Evolutionary conservation across 345 rosid species (phyloP), one percentile per base, ranked within the genome.

Genomic region (Excoecaria agallocha): DNA sequence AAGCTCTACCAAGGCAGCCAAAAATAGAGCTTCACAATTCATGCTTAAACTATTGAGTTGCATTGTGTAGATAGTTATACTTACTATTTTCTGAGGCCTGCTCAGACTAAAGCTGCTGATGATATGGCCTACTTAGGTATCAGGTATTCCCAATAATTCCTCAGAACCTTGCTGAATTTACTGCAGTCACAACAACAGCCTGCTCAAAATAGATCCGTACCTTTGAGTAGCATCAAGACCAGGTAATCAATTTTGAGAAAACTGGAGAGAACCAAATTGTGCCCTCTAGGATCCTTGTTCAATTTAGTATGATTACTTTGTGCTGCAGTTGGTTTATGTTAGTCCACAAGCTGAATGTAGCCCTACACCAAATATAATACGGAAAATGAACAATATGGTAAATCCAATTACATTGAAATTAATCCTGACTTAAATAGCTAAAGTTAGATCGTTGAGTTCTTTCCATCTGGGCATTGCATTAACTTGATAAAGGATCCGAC

Each of bases 141-240:
- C 43, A 38, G n/a, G 49, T 62, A 35, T 58, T 38, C 51, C 55
- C 30, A 62, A 56, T 61, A 55, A 56, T 65, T 39, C 69, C 43
- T 2, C 3, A 1, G 35, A 68, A 76, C 63, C 46, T 50, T 69
- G 74, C 63, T 63, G 11, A 12, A 22, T 22, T 22, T 61, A 60
- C 20, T 5, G 15, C 43, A 37, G 48, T 19, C 43, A 48, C 56
- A 66, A 54, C 30, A 2, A 6, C 56, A 2, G 15, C 38, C 30
- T n/a, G 20, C 60, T 56, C 35, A 11, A 22, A 8, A 56, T 56
- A 54, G 8, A 54, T 17, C 1, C 58, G 1, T 17, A 54, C 22
- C 9, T 8, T 1, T 54, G 22, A 17, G 24, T 54, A 54, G 24
- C 9, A 17, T 0, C 8, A 19, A 16, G 2, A 54, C 58, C 58